Evolutionary conservation across 495 filamentous ascomycete species (phyloP).

Genomic region (Penicillium malachiteum): DNA sequence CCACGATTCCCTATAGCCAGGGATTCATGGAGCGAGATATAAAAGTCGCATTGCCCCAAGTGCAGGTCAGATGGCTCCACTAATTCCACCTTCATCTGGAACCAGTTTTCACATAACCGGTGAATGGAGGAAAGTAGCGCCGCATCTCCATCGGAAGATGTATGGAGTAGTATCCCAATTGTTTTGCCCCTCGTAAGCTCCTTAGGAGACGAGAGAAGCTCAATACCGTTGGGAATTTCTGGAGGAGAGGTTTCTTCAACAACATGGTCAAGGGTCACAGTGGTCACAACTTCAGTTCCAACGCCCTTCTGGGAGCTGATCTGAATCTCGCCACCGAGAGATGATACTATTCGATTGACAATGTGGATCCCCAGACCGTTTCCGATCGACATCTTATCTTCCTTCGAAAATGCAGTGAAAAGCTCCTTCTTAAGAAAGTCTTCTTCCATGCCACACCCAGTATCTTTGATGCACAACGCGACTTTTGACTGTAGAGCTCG

Average conservation of each 20-base stretch:
- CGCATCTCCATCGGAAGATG: conserved; percentile 6
- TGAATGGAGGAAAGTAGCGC: conserved; percentile 9
- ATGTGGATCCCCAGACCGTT: conserved; percentile 67
- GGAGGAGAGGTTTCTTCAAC: neutral
- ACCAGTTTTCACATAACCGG: conserved; percentile 15
- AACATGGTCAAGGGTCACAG: conserved; percentile 26
- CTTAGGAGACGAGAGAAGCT: neutral
- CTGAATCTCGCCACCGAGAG: conserved; percentile 45
- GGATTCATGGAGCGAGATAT: conserved; percentile 8
- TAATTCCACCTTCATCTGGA: conserved; percentile 9
- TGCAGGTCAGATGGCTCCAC: conserved; percentile 3
- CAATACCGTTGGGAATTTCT: neutral
- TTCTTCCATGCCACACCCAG: conserved; percentile 61
- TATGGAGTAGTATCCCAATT: conserved; percentile 9
- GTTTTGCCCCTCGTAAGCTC: conserved; percentile 5
- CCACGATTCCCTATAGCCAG: neutral
- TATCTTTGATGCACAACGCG: conserved; percentile 53
- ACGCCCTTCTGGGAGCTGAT: conserved; percentile 23
- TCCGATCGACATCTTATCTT: conserved; percentile 58
- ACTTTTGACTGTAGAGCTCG: conserved; percentile 8
- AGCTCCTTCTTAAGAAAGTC: conserved; percentile 62
- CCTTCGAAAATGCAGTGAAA: conserved; percentile 67
- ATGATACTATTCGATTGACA: conserved; percentile 55
- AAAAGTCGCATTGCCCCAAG: conserved; percentile 10
- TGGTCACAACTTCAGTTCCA: conserved; percentile 53